A percentile compares a stretch with the other conserved stretches of the same genome.
These are phyloP conservation scores for Acer campestre DNA, from an alignment of 345 rosid genomes.

Conservation along the genomic window DNA sequence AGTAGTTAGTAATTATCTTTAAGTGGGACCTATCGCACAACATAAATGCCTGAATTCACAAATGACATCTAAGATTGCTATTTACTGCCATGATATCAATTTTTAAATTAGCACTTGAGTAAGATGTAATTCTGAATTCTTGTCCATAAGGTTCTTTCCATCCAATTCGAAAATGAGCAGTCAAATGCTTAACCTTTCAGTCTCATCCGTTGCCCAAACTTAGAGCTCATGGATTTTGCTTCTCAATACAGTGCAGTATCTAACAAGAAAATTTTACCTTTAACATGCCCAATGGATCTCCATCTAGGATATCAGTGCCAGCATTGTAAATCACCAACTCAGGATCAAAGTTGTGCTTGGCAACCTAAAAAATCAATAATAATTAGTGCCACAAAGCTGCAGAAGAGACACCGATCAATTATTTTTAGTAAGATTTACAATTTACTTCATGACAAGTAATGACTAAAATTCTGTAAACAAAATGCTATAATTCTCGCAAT, in stretches of 20 bases:
- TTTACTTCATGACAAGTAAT: slow-evolving; percentile 2
- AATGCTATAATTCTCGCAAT: neutral
- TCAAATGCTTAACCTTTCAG: neutral
- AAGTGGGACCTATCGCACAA: neutral
- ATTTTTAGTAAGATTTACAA: neutral
- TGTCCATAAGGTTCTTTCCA: neutral
- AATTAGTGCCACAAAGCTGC: slow-evolving; percentile 4
- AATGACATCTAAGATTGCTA: neutral
- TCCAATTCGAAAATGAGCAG: neutral
- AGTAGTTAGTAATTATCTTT: neutral
- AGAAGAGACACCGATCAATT: neutral
- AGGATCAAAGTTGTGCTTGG: slow-evolving; percentile 61
- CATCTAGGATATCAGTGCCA: slow-evolving; percentile 94
- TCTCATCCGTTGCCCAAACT: neutral
- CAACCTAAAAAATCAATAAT: slow-evolving; percentile 51
- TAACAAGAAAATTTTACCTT: slow-evolving; percentile 47
- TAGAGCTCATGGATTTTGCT: neutral
- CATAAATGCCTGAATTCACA: neutral
- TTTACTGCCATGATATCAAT: neutral
- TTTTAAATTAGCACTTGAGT: neutral
- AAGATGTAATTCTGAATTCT: neutral
- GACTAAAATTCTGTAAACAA: neutral
- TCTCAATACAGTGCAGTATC: neutral
- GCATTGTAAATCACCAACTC: slow-evolving; percentile 90
- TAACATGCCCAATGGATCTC: slow-evolving; percentile 88